These are phyloP conservation scores for Schoenoplectus tabernaemontani DNA, from an alignment of 202 grass and related monocot genomes.

Conservation along the genomic window DNA sequence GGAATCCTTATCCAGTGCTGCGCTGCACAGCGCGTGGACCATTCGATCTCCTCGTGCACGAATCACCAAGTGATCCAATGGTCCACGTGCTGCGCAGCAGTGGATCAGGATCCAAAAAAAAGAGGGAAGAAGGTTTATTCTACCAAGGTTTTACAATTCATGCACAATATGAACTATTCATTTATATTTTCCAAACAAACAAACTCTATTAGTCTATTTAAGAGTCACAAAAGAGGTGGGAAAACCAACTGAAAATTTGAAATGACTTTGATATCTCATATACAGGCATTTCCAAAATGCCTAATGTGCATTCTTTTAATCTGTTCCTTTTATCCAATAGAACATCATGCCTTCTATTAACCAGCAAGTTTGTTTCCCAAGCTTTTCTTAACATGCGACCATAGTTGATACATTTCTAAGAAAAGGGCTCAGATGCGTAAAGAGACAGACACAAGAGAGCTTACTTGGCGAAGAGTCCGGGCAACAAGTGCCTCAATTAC, in stretches of 20 bases:
- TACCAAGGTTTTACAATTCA: neutral
- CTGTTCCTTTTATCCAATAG: neutral
- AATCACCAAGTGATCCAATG: too few relatives aligned
- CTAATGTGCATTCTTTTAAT: neutral
- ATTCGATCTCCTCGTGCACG: too few relatives aligned
- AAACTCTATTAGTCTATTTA: neutral
- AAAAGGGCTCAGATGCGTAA: neutral
- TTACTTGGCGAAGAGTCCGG: slow-evolving; percentile 86
- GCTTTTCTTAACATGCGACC: neutral
- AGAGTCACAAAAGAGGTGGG: neutral
- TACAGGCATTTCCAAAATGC: neutral
- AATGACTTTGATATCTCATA: neutral
- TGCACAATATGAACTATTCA: neutral
- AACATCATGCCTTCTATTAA: neutral
- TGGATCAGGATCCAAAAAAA: neutral
- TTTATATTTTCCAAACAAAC: neutral
- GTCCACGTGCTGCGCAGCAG: too few relatives aligned
- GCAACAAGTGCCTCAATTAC: slow-evolving; percentile 97
- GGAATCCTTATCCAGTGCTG: too few relatives aligned
- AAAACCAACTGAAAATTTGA: neutral
- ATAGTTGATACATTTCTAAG: neutral
- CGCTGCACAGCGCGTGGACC: too few relatives aligned
- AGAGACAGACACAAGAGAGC: slow-evolving; percentile 1
- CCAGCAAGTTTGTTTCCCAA: neutral
- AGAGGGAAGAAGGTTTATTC: neutral